These are phyloP conservation scores for Solanum okadae DNA, from an alignment of 257 asterid species.

Conservation along the genomic window DNA sequence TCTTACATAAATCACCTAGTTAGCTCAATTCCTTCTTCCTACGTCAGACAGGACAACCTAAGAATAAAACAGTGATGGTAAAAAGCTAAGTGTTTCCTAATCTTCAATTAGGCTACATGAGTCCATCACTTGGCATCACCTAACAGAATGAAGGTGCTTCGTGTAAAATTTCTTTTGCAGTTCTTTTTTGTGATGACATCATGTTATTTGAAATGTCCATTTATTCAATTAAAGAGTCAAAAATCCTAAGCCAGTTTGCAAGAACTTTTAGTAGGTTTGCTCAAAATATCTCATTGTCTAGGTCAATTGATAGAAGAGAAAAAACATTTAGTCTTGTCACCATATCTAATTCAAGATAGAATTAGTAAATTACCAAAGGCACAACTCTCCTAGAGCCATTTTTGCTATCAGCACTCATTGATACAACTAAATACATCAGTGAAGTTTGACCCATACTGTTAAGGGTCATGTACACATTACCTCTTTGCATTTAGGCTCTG, in stretches of 20 bases:
- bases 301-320: not conserved
- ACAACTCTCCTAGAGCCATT: not conserved
- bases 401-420: not conserved
- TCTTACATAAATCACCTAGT: not conserved
- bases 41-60: not conserved
- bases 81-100: not conserved
- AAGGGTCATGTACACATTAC: slow-evolving; percentile 17
- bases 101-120: not conserved
- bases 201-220: not conserved
- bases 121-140: not conserved
- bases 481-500: slow-evolving; percentile 28
- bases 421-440: not conserved
- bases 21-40: not conserved
- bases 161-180: not conserved
- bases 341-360: not conserved
- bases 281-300: not conserved
- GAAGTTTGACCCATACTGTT: not conserved
- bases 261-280: not conserved
- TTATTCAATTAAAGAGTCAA: not conserved
- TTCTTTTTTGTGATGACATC: not conserved
- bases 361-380: not conserved
- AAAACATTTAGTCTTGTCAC: not conserved
- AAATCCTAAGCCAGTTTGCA: not conserved
- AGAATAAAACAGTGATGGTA: not conserved
- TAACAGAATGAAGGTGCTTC: not conserved